Conservation (phyloP, 2,329 filamentous ascomycete species). For the Xylariaceae sp. region DNA sequence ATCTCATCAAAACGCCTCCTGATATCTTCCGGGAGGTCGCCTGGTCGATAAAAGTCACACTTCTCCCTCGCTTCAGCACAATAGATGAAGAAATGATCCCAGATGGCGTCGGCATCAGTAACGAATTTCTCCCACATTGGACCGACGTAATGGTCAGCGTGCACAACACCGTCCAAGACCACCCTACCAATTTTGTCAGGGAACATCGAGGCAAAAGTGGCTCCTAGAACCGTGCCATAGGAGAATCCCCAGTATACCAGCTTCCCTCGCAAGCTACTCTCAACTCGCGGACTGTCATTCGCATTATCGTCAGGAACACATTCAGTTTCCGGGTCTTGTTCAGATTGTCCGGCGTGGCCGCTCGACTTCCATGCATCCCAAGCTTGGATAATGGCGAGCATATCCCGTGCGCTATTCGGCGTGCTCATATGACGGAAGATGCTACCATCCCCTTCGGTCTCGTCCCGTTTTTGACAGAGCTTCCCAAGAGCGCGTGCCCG, state of each 20-base stretch:
- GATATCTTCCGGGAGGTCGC: slow-evolving; percentile 32
- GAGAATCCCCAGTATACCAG: slow-evolving; percentile 39
- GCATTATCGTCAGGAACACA: slow-evolving; percentile 5
- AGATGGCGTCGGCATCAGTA: slow-evolving; percentile 42
- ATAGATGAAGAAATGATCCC: slow-evolving; percentile 41
- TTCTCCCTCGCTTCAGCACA: slow-evolving; percentile 41
- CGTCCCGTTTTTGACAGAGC: slow-evolving; percentile 32
- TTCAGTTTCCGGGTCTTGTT: slow-evolving; percentile 10
- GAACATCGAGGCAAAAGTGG: slow-evolving; percentile 39
- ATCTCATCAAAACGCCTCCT: slow-evolving; percentile 29
- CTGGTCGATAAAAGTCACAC: slow-evolving; percentile 37
- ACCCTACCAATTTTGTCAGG: slow-evolving; percentile 40
- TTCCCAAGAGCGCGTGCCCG: slow-evolving; percentile 30
- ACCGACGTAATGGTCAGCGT: slow-evolving; percentile 40
- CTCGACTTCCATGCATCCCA: slow-evolving; percentile 34
- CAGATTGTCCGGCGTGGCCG: slow-evolving; percentile 1
- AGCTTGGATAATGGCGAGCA: slow-evolving; percentile 38
- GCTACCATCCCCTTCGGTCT: slow-evolving; percentile 26
- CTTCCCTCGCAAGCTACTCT: slow-evolving; percentile 27
- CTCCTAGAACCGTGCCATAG: slow-evolving; percentile 38
- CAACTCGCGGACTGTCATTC: slow-evolving; percentile 10
- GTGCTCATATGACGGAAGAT: slow-evolving; percentile 34
- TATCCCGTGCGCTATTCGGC: slow-evolving; percentile 35
- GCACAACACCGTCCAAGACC: slow-evolving; percentile 36
- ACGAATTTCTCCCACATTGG: slow-evolving; percentile 38